Evolutionary conservation across 805 yeast species (phyloP).

Genomic region (Candida suzukii): DNA sequence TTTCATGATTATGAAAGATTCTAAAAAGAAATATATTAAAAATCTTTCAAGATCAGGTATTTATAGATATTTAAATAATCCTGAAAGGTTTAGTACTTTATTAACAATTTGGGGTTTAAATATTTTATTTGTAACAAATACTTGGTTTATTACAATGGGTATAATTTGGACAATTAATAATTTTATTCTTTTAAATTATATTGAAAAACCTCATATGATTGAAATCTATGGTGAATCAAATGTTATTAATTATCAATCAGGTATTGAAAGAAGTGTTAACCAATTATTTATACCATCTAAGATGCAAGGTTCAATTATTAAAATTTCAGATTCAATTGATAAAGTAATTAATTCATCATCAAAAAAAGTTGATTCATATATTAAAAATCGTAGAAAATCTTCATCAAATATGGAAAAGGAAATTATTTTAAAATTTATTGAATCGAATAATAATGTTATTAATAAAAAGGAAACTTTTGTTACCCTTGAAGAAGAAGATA

Average conservation of each 20-base stretch:
- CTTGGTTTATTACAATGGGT: slow-evolving; percentile 40
- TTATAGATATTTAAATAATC: slow-evolving; percentile 74
- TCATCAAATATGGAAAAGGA: background rate
- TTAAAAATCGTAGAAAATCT: slow-evolving; percentile 17
- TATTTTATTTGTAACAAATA: slow-evolving; percentile 48
- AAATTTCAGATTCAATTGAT: slow-evolving; percentile 28
- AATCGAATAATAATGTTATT: background rate
- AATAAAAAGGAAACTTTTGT: slow-evolving; percentile 5
- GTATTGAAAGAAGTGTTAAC: slow-evolving; percentile 29
- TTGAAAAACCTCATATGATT: slow-evolving; percentile 74
- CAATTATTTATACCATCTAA: slow-evolving; percentile 12
- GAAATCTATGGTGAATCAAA: slow-evolving; percentile 63
- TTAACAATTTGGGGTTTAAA: slow-evolving; percentile 75
- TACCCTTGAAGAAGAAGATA: slow-evolving; percentile 22
- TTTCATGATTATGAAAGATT: slow-evolving; percentile 45
- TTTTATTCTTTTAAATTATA: slow-evolving; percentile 60
- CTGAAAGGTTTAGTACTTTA: slow-evolving; percentile 72
- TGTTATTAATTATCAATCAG: slow-evolving; percentile 48
- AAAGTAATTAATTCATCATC: slow-evolving; percentile 30
- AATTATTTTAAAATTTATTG: background rate
- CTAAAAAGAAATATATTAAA: slow-evolving; percentile 19
- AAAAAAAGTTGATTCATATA: slow-evolving; percentile 39
- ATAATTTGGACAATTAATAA: slow-evolving; percentile 62
- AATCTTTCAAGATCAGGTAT: slow-evolving; percentile 68
- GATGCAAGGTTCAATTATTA: slow-evolving; percentile 9